These are phyloP conservation scores for Wilcoxina mikolae DNA, from an alignment of 495 filamentous ascomycete genomes.

Conservation along the genomic window DNA sequence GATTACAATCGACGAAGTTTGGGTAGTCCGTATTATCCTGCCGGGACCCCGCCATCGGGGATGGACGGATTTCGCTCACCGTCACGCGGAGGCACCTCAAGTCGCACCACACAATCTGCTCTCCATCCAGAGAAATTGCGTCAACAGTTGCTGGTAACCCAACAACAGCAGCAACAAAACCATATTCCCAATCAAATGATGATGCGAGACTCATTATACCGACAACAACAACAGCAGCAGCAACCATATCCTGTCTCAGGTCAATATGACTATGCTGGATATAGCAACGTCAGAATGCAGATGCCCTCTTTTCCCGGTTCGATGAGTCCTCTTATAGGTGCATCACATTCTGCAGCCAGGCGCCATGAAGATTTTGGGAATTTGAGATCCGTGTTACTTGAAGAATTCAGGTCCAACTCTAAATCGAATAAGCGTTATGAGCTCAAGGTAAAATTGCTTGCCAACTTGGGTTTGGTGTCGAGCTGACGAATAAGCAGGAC, in stretches of 20 bases:
- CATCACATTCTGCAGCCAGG: conserved; percentile 32
- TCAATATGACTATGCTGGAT: conserved; percentile 20
- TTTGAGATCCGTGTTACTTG: conserved; percentile 55
- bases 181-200: conserved; percentile 29
- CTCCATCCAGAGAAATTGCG: conserved; percentile 26
- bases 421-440: conserved; percentile 72
- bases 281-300: conserved; percentile 20
- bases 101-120: conserved; percentile 20
- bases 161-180: conserved; percentile 37
- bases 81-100: conserved; percentile 29
- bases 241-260: conserved; percentile 1
- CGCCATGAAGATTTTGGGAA: conserved; percentile 52
- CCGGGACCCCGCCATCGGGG: conserved; percentile 35
- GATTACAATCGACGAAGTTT: conserved; percentile 34
- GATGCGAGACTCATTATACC: conserved; percentile 30
- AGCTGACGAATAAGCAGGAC: conserved; percentile 39
- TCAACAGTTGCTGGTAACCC: conserved; percentile 27
- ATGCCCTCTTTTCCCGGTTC: conserved; percentile 29
- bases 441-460: conserved; percentile 46
- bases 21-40: conserved; percentile 45
- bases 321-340: conserved; percentile 32
- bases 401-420: conserved; percentile 61
- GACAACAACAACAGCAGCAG: conserved; percentile 30
- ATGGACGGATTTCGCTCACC: conserved; percentile 33
- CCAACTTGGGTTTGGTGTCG: background rate